Evolutionary conservation across 2,329 filamentous ascomycete genomes (phyloP).

Genomic region (Cercospora sp.): DNA sequence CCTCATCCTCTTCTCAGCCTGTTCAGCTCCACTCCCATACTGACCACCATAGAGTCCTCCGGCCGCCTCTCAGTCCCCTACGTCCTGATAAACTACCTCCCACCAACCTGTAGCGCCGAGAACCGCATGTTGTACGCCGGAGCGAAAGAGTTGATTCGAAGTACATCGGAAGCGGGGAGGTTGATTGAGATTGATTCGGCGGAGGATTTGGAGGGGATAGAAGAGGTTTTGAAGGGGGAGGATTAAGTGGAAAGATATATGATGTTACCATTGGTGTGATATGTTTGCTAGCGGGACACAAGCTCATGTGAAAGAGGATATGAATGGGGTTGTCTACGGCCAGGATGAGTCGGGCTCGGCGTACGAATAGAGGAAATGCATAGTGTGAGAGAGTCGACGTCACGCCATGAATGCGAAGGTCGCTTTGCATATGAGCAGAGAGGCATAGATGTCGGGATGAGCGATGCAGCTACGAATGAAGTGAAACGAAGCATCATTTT

Average conservation of each 20-base stretch:
- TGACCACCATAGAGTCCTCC: conserved; percentile 49
- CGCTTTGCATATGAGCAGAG: not conserved
- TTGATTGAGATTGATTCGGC: conserved; percentile 80
- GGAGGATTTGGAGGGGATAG: conserved; percentile 82
- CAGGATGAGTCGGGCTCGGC: not conserved
- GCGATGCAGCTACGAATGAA: not conserved
- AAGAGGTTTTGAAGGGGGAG: conserved; percentile 59
- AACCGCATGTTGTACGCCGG: conserved; percentile 92
- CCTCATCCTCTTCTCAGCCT: not conserved
- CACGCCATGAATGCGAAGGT: not conserved
- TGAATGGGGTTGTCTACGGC: no score
- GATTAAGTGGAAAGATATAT: conserved; percentile 26
- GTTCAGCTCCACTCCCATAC: no score
- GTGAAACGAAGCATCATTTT: not conserved
- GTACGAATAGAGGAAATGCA: not conserved
- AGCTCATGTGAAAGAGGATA: no score
- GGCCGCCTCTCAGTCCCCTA: conserved; percentile 88
- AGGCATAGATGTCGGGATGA: not conserved
- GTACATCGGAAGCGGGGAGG: conserved; percentile 82
- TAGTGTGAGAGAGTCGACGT: not conserved
- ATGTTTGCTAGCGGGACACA: no score
- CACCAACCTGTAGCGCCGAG: conserved; percentile 83
- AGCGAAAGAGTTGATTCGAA: conserved; percentile 93
- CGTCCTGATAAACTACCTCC: conserved; percentile 91
- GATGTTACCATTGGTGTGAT: not conserved